phyloP scores from a whole-genome alignment of 2,329 filamentous ascomycete genomes.

The Sphaerulina musiva region DNA sequence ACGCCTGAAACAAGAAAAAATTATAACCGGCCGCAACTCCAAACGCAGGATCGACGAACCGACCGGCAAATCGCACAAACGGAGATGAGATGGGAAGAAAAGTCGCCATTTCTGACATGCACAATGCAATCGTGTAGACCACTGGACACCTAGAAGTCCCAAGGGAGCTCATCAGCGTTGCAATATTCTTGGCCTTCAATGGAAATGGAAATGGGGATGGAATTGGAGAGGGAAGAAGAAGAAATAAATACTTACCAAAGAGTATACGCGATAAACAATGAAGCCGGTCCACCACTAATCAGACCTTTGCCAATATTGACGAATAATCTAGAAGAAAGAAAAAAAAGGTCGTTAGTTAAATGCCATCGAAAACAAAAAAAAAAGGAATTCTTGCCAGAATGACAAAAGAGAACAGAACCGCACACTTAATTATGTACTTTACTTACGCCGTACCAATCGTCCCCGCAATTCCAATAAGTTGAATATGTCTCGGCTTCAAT shows the following conservation, averaged over 20 bases:
- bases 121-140: conserved; percentile 20
- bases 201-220: too few relatives aligned
- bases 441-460: conserved; percentile 41
- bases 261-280: conserved; percentile 43
- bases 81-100: conserved; percentile 70
- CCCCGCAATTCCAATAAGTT: conserved; percentile 39
- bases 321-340: conserved; percentile 28
- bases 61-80: conserved; percentile 69
- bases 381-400: too few relatives aligned
- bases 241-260: too few relatives aligned
- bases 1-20: conserved; percentile 28
- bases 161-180: conserved; percentile 36
- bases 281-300: conserved; percentile 42
- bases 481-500: conserved; percentile 41
- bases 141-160: conserved; percentile 15
- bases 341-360: too few relatives aligned
- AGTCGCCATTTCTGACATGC: conserved; percentile 69
- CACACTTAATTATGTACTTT: too few relatives aligned
- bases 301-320: conserved; percentile 43
- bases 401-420: too few relatives aligned
- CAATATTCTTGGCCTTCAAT: too few relatives aligned
- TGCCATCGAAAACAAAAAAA: too few relatives aligned
- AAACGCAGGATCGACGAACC: conserved; percentile 59
- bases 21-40: conserved; percentile 19
- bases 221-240: too few relatives aligned